phyloP scores from a whole-genome alignment of 179 eudicot genomes.

The Drosera spatulata region DNA sequence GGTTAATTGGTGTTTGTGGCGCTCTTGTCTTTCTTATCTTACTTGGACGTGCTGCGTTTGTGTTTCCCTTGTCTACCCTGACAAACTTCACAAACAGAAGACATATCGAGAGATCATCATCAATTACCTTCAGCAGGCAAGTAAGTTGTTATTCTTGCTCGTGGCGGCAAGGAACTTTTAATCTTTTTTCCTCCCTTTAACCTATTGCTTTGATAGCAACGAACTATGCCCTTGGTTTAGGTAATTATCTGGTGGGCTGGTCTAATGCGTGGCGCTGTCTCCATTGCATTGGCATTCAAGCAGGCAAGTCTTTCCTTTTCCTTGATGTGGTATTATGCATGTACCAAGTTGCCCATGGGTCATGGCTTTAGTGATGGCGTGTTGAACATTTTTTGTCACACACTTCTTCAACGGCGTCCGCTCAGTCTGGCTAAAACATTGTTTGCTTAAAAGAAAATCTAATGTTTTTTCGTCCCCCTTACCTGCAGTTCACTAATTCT shows the following conservation, averaged over 20 bases:
- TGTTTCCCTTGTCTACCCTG: slow-evolving; percentile 76
- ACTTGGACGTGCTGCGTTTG: slow-evolving; percentile 88
- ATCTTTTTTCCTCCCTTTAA: no score
- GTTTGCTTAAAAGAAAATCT: no score
- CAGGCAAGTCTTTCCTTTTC: slow-evolving; percentile 35
- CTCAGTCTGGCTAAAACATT: no score
- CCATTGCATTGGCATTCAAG: slow-evolving; percentile 92
- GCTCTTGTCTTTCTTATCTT: slow-evolving; percentile 45
- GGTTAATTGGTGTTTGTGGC: slow-evolving; percentile 37
- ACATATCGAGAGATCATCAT: slow-evolving; percentile 23
- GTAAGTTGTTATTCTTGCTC: slow-evolving; percentile 11
- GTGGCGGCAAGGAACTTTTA: no score
- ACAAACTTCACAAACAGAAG: slow-evolving; percentile 60
- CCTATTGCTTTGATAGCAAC: neutral
- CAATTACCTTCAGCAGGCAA: slow-evolving; percentile 67
- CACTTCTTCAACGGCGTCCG: no score
- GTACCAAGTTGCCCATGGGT: no score
- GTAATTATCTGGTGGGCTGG: slow-evolving; percentile 99
- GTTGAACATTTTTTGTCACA: no score
- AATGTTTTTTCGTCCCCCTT: no score
- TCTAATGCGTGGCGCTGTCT: slow-evolving; percentile 98
- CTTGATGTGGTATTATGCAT: neutral
- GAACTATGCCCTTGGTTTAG: slow-evolving; percentile 15
- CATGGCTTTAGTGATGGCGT: no score
- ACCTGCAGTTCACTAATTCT: slow-evolving; percentile 64